Evolutionary conservation across 2,329 filamentous ascomycete species (phyloP), one percentile per base, ranked within the genome.

Genomic region (Claviceps sp.): DNA sequence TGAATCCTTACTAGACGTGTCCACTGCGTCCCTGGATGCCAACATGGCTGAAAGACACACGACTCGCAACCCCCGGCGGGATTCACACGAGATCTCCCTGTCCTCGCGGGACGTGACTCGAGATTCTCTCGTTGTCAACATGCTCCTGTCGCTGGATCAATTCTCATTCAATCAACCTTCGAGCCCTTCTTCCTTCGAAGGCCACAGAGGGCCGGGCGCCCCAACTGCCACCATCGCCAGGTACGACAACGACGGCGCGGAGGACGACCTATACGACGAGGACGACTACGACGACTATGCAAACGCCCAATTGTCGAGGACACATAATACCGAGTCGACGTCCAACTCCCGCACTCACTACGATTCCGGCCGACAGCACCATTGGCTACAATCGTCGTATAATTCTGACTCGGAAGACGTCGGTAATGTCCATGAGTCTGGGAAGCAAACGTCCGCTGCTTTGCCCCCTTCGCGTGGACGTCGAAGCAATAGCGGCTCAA

Each of bases 111-210:
- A 87, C 64, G 81, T 87, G 56, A 88, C 87, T 42, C 82, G 91
- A 59, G 88, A 95, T 64, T 96, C 90, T 39, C 82, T 98, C 59
- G 89, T 98, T 54, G 86, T 93, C 68, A 95, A 96, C 68, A 93
- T 98, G 85, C 81, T 97, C 55, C 75, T 93, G 58, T 95, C 90
- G 42, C 82, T 98, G 57, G 91, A 95, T 68, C 86, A 91, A 67
- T 82, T 91, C 63, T 84, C 80, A 42, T 74, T 79, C 59, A 73
- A 68, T 45, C 73, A 77, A 58, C 63, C 69, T 45, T 57, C 52
- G 57, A 43, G 50, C 2, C 43, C 39, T 6, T 19, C 19, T 41
- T 47, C 49, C 47, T 49, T 45, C 39, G 46, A 50, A 45, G 48
- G 24, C 51, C 55, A 50, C 51, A 52, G 51, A 49, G 51, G 52